Evolutionary conservation across 129 eudicot species (phyloP).

Genomic region (Oenanthe sinensis): DNA sequence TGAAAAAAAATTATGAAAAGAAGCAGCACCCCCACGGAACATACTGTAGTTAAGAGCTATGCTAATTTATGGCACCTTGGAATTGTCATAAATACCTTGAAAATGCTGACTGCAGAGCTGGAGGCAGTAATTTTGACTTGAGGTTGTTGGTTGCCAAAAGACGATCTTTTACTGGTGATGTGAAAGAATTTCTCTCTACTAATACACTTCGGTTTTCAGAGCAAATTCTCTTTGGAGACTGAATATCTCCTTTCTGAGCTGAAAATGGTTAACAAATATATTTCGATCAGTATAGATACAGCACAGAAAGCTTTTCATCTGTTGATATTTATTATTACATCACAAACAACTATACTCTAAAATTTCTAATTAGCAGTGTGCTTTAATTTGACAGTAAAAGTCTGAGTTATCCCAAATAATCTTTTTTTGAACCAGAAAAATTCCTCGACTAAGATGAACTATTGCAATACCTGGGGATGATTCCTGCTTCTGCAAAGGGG

Average conservation of each 20-base stretch:
- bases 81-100: constrained; percentile 52
- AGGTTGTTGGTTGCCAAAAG: constrained; percentile 55
- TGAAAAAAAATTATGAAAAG: not conserved
- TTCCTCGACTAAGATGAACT: not conserved
- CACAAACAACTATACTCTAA: constrained; percentile 2
- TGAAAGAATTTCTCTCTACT: constrained; percentile 86
- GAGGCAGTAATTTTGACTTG: constrained; percentile 62
- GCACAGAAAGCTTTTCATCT: constrained; percentile 1
- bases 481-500: constrained; percentile 58
- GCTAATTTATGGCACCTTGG: constrained; percentile 1
- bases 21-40: not conserved
- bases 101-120: constrained; percentile 90
- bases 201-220: constrained; percentile 75
- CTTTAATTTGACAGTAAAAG: not conserved
- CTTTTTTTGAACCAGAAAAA: not conserved
- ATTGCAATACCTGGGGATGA: constrained; percentile 40
- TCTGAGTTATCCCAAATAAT: not conserved
- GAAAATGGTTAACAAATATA: constrained; percentile 11
- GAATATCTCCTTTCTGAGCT: constrained; percentile 68
- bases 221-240: constrained; percentile 85
- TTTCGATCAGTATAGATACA: constrained; percentile 13
- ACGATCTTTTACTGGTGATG: constrained; percentile 97
- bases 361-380: not conserved
- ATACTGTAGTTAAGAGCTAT: not conserved
- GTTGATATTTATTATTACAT: not conserved